A percentile compares a stretch with the other conserved stretches of the same genome.
Evolutionary conservation across 805 yeast species (phyloP).

Genomic region (Teunomyces stri): DNA sequence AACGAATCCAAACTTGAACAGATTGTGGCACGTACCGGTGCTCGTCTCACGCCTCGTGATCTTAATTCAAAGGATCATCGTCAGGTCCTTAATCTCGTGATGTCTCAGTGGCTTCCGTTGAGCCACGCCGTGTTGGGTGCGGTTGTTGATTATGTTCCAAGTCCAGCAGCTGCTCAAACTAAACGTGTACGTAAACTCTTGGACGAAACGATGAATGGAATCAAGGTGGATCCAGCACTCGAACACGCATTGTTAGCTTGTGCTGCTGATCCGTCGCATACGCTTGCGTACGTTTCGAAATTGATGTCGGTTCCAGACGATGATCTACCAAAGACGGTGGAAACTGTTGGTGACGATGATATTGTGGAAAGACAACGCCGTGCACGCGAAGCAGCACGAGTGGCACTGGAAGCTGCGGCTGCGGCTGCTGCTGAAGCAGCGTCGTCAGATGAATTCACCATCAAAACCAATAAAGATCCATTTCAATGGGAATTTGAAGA

Average conservation of each 20-base stretch:
- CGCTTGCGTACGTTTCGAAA: slow-evolving; percentile 79
- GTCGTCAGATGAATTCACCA: too few relatives aligned
- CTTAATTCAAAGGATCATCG: slow-evolving; percentile 75
- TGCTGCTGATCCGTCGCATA: slow-evolving; percentile 59
- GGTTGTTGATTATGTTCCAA: slow-evolving; percentile 81
- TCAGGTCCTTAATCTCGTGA: slow-evolving; percentile 57
- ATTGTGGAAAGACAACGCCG: slow-evolving; percentile 53
- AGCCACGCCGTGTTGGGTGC: slow-evolving; percentile 81
- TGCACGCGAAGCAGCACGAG: slow-evolving; percentile 66
- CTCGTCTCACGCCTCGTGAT: slow-evolving; percentile 73
- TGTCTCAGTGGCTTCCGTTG: slow-evolving; percentile 94
- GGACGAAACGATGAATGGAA: slow-evolving; percentile 25
- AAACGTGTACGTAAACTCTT: slow-evolving; percentile 68
- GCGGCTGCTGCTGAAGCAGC: not conserved
- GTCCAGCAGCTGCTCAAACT: slow-evolving; percentile 75
- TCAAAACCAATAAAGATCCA: slow-evolving; percentile 30
- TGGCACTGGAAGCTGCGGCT: slow-evolving; percentile 55
- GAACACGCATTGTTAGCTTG: slow-evolving; percentile 62
- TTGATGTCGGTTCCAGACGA: slow-evolving; percentile 80
- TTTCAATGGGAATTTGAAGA: slow-evolving; percentile 51
- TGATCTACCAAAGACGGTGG: slow-evolving; percentile 56
- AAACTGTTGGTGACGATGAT: too few relatives aligned
- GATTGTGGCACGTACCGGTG: slow-evolving; percentile 66
- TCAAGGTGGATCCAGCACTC: slow-evolving; percentile 47
- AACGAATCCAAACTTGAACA: slow-evolving; percentile 72